phyloP scores from a whole-genome alignment of 2,329 filamentous ascomycete species.

The Ascochyta clinopodiicola region DNA sequence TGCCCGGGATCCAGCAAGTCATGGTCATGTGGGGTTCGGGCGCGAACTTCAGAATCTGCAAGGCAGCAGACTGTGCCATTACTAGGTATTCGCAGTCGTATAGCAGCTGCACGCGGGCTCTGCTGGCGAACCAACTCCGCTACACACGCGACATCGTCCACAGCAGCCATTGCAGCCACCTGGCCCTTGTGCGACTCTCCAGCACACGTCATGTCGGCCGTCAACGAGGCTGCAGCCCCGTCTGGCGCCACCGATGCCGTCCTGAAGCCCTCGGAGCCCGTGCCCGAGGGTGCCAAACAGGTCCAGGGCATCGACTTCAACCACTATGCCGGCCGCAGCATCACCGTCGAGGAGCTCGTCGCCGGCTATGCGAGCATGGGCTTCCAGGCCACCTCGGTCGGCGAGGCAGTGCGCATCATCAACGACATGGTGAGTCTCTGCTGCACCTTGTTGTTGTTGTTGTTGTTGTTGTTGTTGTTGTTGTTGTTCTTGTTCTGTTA shows the following conservation, averaged over 20 bases:
- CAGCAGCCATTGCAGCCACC: background rate
- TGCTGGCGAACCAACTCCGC: background rate
- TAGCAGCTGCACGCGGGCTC: background rate
- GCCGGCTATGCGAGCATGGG: conserved; percentile 85
- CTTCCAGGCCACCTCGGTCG: conserved; percentile 80
- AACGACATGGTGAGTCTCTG: conserved; percentile 80
- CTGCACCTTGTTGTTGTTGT: too few relatives aligned
- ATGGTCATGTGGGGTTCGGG: conserved; percentile 7
- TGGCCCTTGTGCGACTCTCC: conserved; percentile 2
- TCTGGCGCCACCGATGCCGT: conserved; percentile 73
- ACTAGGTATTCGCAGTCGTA: too few relatives aligned
- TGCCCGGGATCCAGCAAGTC: too few relatives aligned
- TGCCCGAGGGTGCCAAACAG: conserved; percentile 77
- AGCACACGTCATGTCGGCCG: conserved; percentile 28
- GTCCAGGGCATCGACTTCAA: conserved; percentile 95
- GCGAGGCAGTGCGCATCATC: conserved; percentile 87
- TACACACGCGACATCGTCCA: background rate
- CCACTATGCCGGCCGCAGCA: conserved; percentile 72
- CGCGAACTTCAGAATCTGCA: conserved; percentile 4
- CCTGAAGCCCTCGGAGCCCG: conserved; percentile 80
- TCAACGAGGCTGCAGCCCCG: conserved; percentile 46
- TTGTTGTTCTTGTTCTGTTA: too few relatives aligned
- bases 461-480: background rate
- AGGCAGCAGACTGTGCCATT: background rate
- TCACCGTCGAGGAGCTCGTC: conserved; percentile 86